A percentile compares a stretch with the other conserved stretches of the same genome.
Conservation (phyloP, 1,284 basidiomycete species). For the Pascua sp. region DNA sequence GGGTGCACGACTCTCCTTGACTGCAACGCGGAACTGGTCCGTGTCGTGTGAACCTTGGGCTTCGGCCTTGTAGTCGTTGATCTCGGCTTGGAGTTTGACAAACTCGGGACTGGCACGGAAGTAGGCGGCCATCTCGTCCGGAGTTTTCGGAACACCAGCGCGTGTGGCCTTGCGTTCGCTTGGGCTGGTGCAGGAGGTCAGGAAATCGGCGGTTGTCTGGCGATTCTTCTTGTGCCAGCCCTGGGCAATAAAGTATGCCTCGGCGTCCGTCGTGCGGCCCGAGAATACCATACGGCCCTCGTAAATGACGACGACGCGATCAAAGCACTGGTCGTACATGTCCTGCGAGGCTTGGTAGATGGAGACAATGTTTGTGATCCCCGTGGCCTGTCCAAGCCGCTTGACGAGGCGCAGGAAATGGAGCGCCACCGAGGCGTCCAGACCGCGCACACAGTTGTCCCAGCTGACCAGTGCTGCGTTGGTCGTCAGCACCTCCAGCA, state of each 20-base stretch:
- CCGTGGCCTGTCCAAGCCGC: not conserved
- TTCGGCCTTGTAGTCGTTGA: too few species aligned
- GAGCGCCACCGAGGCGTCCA: constrained; percentile 76
- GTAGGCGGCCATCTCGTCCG: constrained; percentile 47
- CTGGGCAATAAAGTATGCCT: constrained; percentile 69
- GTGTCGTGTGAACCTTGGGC: too few species aligned
- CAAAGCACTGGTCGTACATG: constrained; percentile 55
- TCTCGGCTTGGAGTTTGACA: too few species aligned
- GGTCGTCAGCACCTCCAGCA: constrained; percentile 8
- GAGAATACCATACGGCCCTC: constrained; percentile 77
- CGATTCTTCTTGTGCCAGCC: constrained; percentile 60
- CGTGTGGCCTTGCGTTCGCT: constrained; percentile 57
- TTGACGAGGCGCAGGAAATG: constrained; percentile 4
- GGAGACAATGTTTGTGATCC: constrained; percentile 3
- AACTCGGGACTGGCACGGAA: too few species aligned
- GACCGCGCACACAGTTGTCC: constrained; percentile 65
- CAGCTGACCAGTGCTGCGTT: constrained; percentile 11
- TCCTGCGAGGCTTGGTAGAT: constrained; percentile 48
- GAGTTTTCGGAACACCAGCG: constrained; percentile 54
- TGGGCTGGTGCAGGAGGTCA: constrained; percentile 58
- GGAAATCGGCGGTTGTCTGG: constrained; percentile 57
- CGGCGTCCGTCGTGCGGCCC: constrained; percentile 67
- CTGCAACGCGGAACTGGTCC: too few species aligned
- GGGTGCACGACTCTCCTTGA: too few species aligned
- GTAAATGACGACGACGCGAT: constrained; percentile 59